Base-by-base conservation (phyloP, 352 stramenopile genomes). In the Ophiocytium majus region DNA sequence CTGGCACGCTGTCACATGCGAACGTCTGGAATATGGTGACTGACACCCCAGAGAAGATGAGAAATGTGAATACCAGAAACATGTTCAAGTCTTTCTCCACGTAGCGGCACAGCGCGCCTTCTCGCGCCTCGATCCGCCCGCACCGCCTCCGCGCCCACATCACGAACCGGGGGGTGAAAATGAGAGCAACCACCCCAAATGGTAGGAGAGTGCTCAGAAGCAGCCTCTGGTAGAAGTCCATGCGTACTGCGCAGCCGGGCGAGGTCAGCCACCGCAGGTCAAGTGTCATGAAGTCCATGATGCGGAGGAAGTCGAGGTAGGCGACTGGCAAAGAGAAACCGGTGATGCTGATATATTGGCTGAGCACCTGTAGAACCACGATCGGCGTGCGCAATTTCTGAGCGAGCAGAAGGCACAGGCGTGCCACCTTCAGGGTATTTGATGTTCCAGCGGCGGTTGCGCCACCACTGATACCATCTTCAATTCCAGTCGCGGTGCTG, bases 1-100 rank as follows among this genome's bases (percentile, higher is more conserved):
- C 36, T 23, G 88, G 63, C 10, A 89, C 36, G 23, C 85, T n/a
- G 19, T 89, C 86, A 76, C 86, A 89, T 5, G 37, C 76, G 50
- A 89, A 89, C 75, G 71, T 83, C n/a, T 63, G 23, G 49, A 89
- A 89, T 28, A 87, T 79, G 23, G 50, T 86, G 23, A 80, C 80
- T 57, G 84, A 83, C 36, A 87, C 71, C 19, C 32, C 64, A 36
- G 81, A 43, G 37, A 86, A 87, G 0, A 85, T 76, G 49, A 89
- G 64, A 50, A 88, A 89, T 9, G 81, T 78, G 23, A 89, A 35
- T 0, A 43, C 74, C 17, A 89, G 66, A 34, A 32, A 50, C 23
- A 88, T 43, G 33, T 75, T 75, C 28, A 49, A 17, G 76, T 86
- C 43, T 86, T 79, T 86, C 50, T 81, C 75, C 23, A 10, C 37